Evolutionary conservation across 2,329 filamentous ascomycete species (phyloP).

Genomic region (Exophiala calicioides): DNA sequence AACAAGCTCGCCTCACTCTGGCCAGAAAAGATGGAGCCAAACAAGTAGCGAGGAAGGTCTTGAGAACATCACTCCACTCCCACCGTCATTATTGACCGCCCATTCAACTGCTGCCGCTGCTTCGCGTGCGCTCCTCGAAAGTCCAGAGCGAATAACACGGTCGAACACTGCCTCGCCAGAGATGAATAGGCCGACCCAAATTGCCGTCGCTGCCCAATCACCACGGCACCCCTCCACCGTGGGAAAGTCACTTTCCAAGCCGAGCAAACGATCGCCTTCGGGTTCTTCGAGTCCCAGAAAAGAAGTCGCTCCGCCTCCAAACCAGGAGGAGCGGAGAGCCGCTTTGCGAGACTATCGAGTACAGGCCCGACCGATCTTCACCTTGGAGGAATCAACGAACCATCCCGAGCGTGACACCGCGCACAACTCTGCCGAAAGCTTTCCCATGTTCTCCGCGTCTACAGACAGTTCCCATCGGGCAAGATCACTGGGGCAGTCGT

Average conservation of each 20-base stretch:
- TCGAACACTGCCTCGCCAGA: slow-evolving; percentile 19
- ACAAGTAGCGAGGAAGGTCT: slow-evolving; percentile 38
- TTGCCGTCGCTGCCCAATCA: slow-evolving; percentile 1
- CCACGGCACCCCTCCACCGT: neutral
- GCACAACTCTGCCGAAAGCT: slow-evolving; percentile 63
- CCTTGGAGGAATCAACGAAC: slow-evolving; percentile 45
- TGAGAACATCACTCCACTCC: slow-evolving; percentile 43
- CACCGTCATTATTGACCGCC: slow-evolving; percentile 45
- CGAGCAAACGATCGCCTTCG: neutral
- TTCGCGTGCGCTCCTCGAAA: slow-evolving; percentile 26
- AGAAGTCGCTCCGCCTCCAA: slow-evolving; percentile 35
- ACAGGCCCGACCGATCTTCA: slow-evolving; percentile 52
- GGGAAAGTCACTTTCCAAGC: neutral
- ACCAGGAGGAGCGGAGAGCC: slow-evolving; percentile 45
- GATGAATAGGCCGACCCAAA: neutral
- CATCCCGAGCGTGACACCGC: slow-evolving; percentile 41
- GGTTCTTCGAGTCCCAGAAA: neutral
- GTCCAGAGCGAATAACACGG: slow-evolving; percentile 23
- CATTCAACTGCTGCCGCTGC: slow-evolving; percentile 34
- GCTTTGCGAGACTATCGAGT: slow-evolving; percentile 52
- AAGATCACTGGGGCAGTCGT: slow-evolving; percentile 56
- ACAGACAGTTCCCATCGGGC: slow-evolving; percentile 57
- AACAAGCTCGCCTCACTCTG: slow-evolving; percentile 42
- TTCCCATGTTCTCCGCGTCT: slow-evolving; percentile 65
- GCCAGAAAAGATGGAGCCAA: slow-evolving; percentile 35